These are phyloP conservation scores for Cryptosporidium viatorum DNA, from an alignment of 169 alveolate genomes.

Conservation along the genomic window DNA sequence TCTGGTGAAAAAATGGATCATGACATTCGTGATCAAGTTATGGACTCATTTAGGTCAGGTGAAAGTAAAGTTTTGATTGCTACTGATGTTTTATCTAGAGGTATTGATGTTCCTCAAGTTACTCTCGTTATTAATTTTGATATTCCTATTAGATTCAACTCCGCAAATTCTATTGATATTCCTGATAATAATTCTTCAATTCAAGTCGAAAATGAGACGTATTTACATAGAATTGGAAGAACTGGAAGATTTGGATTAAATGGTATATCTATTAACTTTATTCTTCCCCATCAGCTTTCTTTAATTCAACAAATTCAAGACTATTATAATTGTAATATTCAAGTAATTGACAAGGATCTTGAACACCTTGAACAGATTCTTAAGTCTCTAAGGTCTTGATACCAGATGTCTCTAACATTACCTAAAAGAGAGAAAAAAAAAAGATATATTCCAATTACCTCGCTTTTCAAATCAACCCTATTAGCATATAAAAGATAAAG, in stretches of 20 bases:
- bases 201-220: slow-evolving; percentile 85
- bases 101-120: slow-evolving; percentile 98
- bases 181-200: neutral
- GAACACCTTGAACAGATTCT: slow-evolving; percentile 66
- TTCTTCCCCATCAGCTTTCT: slow-evolving; percentile 70
- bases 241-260: slow-evolving; percentile 97
- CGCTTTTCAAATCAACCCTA: neutral
- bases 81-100: slow-evolving; percentile 97
- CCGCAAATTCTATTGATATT: slow-evolving; percentile 75
- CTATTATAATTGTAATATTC: slow-evolving; percentile 64
- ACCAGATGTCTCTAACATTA: too few species aligned
- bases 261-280: slow-evolving; percentile 95
- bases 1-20: slow-evolving; percentile 92
- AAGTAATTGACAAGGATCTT: slow-evolving; percentile 59
- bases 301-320: slow-evolving; percentile 43
- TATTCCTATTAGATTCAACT: slow-evolving; percentile 86
- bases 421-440: neutral
- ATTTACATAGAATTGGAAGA: slow-evolving; percentile 97
- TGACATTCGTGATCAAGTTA: slow-evolving; percentile 92
- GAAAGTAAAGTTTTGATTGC: slow-evolving; percentile 93
- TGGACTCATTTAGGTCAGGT: slow-evolving; percentile 95
- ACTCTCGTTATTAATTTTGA: slow-evolving; percentile 95
- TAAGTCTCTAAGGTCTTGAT: slow-evolving; percentile 31
- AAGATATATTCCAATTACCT: neutral
- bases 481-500: neutral